Conservation (phyloP, 2,329 filamentous ascomycete species). For the Epichloe sibirici region DNA sequence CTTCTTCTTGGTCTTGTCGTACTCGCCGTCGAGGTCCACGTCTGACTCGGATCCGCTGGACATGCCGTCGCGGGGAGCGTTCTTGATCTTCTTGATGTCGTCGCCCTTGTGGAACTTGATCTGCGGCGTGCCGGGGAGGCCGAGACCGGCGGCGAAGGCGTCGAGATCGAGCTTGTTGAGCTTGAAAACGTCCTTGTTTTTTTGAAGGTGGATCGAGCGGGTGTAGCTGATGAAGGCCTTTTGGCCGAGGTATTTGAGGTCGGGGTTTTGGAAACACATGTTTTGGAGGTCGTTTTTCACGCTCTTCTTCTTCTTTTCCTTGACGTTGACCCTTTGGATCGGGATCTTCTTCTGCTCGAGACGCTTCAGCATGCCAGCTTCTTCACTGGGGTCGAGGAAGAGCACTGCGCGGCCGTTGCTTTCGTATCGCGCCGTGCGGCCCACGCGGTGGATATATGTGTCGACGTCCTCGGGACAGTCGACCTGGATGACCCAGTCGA, state of each 20-base stretch:
- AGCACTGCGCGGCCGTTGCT: slow-evolving; percentile 77
- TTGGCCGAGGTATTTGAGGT: slow-evolving; percentile 88
- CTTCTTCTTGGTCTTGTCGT: slow-evolving; percentile 26
- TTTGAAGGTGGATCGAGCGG: slow-evolving; percentile 74
- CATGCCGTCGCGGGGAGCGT: slow-evolving; percentile 58
- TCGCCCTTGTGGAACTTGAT: slow-evolving; percentile 91
- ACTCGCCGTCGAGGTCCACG: slow-evolving; percentile 35
- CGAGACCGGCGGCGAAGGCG: slow-evolving; percentile 72
- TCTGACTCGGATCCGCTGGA: slow-evolving; percentile 50
- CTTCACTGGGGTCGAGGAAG: slow-evolving; percentile 86
- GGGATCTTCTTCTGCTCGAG: slow-evolving; percentile 84
- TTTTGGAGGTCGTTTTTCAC: slow-evolving; percentile 80
- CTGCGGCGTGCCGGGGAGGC: slow-evolving; percentile 79
- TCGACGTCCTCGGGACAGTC: slow-evolving; percentile 95
- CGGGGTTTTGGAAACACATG: slow-evolving; percentile 90
- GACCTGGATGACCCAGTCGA: slow-evolving; percentile 98
- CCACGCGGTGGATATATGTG: slow-evolving; percentile 94
- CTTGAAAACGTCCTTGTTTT: slow-evolving; percentile 84
- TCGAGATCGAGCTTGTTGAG: slow-evolving; percentile 74
- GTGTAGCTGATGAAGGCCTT: slow-evolving; percentile 92
- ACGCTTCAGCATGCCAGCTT: slow-evolving; percentile 76
- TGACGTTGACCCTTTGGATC: slow-evolving; percentile 74
- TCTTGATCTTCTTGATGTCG: slow-evolving; percentile 77
- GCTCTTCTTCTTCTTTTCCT: slow-evolving; percentile 77
- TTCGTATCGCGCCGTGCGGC: slow-evolving; percentile 87